Evolutionary conservation across 192 early-diverging fungal species (phyloP).

Genomic region (Geranomyces variabilis): DNA sequence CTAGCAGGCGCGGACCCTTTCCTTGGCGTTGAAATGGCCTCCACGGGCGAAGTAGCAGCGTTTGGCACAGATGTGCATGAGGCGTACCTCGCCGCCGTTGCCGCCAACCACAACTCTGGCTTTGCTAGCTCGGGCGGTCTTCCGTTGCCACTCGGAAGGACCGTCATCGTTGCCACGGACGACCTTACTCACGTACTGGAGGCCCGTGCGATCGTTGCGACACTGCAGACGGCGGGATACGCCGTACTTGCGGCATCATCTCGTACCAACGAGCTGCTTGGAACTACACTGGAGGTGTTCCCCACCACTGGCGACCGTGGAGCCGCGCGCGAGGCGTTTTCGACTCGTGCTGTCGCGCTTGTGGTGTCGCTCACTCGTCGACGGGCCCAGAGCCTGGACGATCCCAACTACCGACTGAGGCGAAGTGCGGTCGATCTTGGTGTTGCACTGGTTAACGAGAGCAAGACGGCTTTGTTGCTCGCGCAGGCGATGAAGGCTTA

Average conservation of each 20-base stretch:
- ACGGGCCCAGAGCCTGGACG: constrained; percentile 36
- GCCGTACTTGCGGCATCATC: constrained; percentile 70
- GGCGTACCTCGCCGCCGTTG: constrained; percentile 79
- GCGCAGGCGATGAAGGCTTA: constrained; percentile 57
- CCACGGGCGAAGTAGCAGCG: constrained; percentile 97
- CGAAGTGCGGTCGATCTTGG: constrained; percentile 56
- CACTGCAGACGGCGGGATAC: constrained; percentile 66
- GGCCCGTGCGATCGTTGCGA: constrained; percentile 69
- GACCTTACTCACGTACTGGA: constrained; percentile 72
- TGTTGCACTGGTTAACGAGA: constrained; percentile 59
- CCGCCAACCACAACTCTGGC: constrained; percentile 79
- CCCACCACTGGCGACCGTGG: constrained; percentile 40
- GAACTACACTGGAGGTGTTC: constrained; percentile 2
- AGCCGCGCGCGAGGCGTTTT: constrained; percentile 40
- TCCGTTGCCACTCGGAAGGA: constrained; percentile 63
- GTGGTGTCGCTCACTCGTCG: constrained; percentile 48
- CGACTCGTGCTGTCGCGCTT: constrained; percentile 38
- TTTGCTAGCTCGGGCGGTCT: constrained; percentile 65
- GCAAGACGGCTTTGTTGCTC: constrained; percentile 49
- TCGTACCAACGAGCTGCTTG: constrained; percentile 57
- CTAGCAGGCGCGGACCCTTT: constrained; percentile 94
- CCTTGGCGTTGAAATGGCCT: constrained; percentile 98
- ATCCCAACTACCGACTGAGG: constrained; percentile 48
- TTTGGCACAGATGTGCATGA: constrained; percentile 90
- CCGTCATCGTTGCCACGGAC: constrained; percentile 70